Percentiles rank a stretch among this genome's conserved stretches.
phyloP scores from a whole-genome alignment of 2,329 filamentous ascomycete species.

The Madurella fahalii region DNA sequence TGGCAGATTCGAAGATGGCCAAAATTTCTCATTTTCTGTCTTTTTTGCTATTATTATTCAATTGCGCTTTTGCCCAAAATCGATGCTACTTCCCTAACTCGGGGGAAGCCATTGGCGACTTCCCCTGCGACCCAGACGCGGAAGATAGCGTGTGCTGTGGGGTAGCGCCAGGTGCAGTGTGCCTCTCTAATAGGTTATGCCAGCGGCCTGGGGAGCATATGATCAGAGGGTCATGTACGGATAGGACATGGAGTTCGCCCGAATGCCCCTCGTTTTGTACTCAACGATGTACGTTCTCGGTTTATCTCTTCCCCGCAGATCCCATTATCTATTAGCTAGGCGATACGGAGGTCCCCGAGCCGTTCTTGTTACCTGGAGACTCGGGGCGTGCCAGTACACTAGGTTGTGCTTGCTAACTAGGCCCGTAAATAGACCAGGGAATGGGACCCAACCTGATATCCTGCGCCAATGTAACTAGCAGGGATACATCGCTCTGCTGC shows the following conservation, averaged over 20 bases:
- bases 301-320: too few species aligned
- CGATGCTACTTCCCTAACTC: slow-evolving; percentile 14
- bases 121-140: slow-evolving; percentile 12
- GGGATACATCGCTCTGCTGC: not conserved
- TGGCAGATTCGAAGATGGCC: too few species aligned
- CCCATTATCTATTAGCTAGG: too few species aligned
- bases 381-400: too few species aligned
- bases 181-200: slow-evolving; percentile 11
- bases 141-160: slow-evolving; percentile 10
- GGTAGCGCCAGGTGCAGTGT: not conserved
- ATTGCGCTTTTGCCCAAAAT: too few species aligned
- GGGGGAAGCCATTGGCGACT: not conserved
- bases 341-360: too few species aligned
- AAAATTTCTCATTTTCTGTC: too few species aligned
- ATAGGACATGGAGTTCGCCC: slow-evolving; percentile 2
- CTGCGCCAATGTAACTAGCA: not conserved
- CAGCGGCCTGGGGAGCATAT: not conserved
- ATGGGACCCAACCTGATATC: not conserved
- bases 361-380: too few species aligned
- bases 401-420: too few species aligned
- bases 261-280: slow-evolving; percentile 6
- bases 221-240: slow-evolving; percentile 10
- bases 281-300: too few species aligned
- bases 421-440: too few species aligned
- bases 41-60: too few species aligned